A percentile compares a stretch with the other conserved stretches of the same genome.
Evolutionary conservation across 1,284 basidiomycete genomes (phyloP).

Genomic region (Puccinia coronata): DNA sequence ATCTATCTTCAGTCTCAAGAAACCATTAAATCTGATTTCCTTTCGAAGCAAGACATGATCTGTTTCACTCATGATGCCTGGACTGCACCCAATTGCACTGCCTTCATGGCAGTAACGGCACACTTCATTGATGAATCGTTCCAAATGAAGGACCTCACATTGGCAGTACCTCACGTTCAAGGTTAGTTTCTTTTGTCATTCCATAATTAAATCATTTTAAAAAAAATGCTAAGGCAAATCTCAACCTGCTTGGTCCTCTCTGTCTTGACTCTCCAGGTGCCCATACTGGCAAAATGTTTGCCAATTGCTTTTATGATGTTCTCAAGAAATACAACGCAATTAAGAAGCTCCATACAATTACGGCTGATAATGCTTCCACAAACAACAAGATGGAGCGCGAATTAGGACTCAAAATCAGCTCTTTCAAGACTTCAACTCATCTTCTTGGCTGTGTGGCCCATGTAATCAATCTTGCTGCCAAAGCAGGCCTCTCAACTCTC

Average conservation of each 20-base stretch:
- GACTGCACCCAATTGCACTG: slow-evolving; percentile 1
- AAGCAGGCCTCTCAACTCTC: neutral
- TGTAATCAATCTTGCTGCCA: slow-evolving; percentile 7
- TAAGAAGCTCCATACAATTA: neutral
- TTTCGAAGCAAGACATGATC: neutral
- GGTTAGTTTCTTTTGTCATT: neutral
- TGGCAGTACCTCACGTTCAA: slow-evolving; percentile 15
- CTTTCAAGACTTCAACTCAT: neutral
- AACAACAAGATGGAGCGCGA: neutral
- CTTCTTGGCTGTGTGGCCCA: neutral
- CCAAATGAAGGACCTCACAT: neutral
- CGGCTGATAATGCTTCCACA: neutral
- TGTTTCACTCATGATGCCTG: neutral
- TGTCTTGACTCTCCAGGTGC: neutral
- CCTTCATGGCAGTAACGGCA: slow-evolving; percentile 22
- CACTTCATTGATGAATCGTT: slow-evolving; percentile 15
- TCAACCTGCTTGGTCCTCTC: too few relatives aligned
- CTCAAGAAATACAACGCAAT: neutral
- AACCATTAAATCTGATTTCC: neutral
- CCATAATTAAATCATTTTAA: neutral
- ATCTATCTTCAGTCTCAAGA: neutral
- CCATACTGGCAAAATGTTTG: neutral
- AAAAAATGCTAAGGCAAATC: too few relatives aligned
- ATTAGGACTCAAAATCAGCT: neutral
- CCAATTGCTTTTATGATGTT: neutral